These are phyloP conservation scores for Pleurotus platypus DNA, from an alignment of 768 basidiomycete genomes.

Conservation along the genomic window DNA sequence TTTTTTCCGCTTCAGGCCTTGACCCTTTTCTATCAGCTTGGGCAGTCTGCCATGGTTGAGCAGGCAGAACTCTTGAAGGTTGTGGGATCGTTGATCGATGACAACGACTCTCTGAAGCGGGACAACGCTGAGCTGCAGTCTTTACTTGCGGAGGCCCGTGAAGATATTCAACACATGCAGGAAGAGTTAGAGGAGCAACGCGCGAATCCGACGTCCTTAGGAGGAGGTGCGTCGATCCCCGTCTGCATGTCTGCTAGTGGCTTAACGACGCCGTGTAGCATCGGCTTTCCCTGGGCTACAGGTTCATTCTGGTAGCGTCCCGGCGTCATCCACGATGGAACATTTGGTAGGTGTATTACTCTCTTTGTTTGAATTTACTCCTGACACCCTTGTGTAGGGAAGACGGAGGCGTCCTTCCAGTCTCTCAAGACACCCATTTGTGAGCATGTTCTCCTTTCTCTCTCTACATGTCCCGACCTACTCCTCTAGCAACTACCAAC, in stretches of 20 bases:
- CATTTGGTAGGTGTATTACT: neutral
- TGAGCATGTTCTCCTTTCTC: slow-evolving; percentile 11
- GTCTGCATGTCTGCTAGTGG: neutral
- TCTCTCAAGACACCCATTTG: slow-evolving; percentile 17
- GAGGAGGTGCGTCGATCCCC: slow-evolving; percentile 34
- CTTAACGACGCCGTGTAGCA: neutral
- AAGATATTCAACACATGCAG: slow-evolving; percentile 66
- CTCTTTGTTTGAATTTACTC: neutral
- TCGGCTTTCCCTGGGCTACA: neutral
- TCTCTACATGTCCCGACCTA: neutral
- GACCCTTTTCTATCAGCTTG: slow-evolving; percentile 31
- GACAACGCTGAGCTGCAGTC: slow-evolving; percentile 80
- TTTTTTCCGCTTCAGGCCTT: slow-evolving; percentile 6
- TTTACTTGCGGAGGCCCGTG: slow-evolving; percentile 70
- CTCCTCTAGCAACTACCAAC: slow-evolving; percentile 35
- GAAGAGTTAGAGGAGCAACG: slow-evolving; percentile 76
- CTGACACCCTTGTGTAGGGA: slow-evolving; percentile 10
- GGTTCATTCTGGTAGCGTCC: neutral
- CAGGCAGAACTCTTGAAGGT: slow-evolving; percentile 63
- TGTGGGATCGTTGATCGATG: slow-evolving; percentile 80
- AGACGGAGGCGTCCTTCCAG: slow-evolving; percentile 22
- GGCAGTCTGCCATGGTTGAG: slow-evolving; percentile 38
- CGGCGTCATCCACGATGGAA: neutral
- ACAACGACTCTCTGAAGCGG: slow-evolving; percentile 78
- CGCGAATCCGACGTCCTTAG: slow-evolving; percentile 39